A percentile compares a stretch with the other conserved stretches of the same genome.
These are phyloP conservation scores for Xenoacremonium recifei DNA, from an alignment of 2,329 filamentous ascomycete species.

Conservation along the genomic window DNA sequence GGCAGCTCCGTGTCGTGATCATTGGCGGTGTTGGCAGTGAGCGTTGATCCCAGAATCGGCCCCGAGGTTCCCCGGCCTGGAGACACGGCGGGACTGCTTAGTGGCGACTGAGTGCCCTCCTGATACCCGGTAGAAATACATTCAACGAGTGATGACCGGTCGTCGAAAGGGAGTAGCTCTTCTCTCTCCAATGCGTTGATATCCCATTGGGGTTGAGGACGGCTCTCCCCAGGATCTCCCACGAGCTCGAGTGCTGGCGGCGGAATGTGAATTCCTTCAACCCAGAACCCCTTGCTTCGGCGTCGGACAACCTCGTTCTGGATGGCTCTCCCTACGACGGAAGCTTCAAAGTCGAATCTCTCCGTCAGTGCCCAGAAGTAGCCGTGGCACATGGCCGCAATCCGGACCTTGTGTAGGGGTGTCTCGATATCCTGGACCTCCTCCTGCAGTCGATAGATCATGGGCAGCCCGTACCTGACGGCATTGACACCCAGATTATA, in stretches of 20 bases:
- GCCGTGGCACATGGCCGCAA: conserved; percentile 82
- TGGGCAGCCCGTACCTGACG: conserved; percentile 73
- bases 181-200: conserved; percentile 58
- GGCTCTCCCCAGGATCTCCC: conserved; percentile 47
- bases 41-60: conserved; percentile 55
- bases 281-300: conserved; percentile 74
- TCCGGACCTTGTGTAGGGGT: conserved; percentile 69
- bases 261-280: conserved; percentile 71
- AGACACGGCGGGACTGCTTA: conserved; percentile 67
- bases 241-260: conserved; percentile 63
- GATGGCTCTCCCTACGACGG: conserved; percentile 67
- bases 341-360: conserved; percentile 72
- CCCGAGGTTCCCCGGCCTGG: conserved; percentile 64
- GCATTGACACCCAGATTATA: conserved; percentile 81
- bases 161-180: conserved; percentile 72
- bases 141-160: conserved; percentile 68
- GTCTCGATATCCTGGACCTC: conserved; percentile 68
- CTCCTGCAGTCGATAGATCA: conserved; percentile 86
- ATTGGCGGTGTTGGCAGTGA: conserved; percentile 37
- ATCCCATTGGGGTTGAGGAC: conserved; percentile 45
- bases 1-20: conserved; percentile 59
- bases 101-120: conserved; percentile 59
- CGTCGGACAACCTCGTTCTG: conserved; percentile 74
- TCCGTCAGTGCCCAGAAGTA: conserved; percentile 82
- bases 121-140: conserved; percentile 72